phyloP scores from a whole-genome alignment of 2,329 filamentous ascomycete genomes.

The Apiospora hydei region DNA sequence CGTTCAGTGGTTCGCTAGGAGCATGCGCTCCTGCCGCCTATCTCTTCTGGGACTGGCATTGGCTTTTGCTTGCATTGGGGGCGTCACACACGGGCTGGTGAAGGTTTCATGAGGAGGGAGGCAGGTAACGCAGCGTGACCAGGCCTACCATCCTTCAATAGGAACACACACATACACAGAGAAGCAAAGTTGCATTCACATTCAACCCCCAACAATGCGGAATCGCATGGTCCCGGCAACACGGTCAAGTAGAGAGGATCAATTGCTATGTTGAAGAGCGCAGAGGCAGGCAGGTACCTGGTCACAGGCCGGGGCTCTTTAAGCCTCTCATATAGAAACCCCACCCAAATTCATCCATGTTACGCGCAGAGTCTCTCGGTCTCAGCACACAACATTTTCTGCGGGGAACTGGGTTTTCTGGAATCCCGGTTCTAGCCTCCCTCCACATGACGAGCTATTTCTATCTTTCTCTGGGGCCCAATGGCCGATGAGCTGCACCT shows the following conservation, averaged over 20 bases:
- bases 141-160: background rate
- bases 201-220: too few relatives aligned
- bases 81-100: background rate
- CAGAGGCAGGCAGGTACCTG: background rate
- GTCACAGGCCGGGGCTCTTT: background rate
- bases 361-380: background rate
- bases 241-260: background rate
- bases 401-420: slow-evolving; percentile 11
- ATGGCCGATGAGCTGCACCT: background rate
- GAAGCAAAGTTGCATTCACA: too few relatives aligned
- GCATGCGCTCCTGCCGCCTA: slow-evolving; percentile 29
- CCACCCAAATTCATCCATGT: background rate
- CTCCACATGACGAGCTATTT: slow-evolving; percentile 14
- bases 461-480: background rate
- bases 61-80: background rate
- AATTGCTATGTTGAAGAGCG: background rate
- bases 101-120: background rate
- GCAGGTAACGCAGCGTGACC: background rate
- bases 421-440: slow-evolving; percentile 9
- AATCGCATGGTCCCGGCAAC: too few relatives aligned
- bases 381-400: slow-evolving; percentile 6
- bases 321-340: background rate
- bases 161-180: too few relatives aligned
- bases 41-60: slow-evolving; percentile 15
- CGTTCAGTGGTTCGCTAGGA: slow-evolving; percentile 30